These are phyloP conservation scores for Calonectria naviculata DNA, from an alignment of 2,329 filamentous ascomycete species.

Conservation along the genomic window DNA sequence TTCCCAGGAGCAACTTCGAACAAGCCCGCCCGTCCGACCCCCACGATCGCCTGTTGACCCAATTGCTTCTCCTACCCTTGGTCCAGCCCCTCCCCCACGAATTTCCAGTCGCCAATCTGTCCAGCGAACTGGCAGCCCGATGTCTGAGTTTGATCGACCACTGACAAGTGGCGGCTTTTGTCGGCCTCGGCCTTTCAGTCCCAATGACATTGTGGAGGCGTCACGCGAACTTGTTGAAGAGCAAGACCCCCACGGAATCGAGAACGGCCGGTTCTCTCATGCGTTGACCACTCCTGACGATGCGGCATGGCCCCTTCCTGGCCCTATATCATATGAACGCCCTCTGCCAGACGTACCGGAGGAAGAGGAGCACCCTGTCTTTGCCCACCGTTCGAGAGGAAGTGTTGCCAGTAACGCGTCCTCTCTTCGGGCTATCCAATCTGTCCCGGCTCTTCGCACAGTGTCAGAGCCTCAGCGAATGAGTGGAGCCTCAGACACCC, in stretches of 20 bases:
- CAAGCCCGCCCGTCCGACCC: constrained; percentile 58
- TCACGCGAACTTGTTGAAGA: constrained; percentile 28
- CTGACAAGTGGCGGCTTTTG: constrained; percentile 58
- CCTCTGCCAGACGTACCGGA: constrained; percentile 70
- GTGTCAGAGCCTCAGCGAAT: constrained; percentile 51
- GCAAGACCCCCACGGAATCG: constrained; percentile 13
- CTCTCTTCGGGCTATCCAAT: constrained; percentile 66
- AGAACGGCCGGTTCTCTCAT: constrained; percentile 45
- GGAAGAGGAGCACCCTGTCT: constrained; percentile 65
- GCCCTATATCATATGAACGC: constrained; percentile 49
- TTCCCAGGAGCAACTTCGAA: constrained; percentile 62
- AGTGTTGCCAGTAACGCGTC: constrained; percentile 61
- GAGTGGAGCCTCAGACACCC: constrained; percentile 64
- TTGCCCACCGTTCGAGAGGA: constrained; percentile 51
- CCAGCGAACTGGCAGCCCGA: constrained; percentile 55
- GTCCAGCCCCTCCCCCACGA: constrained; percentile 62
- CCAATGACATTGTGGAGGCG: constrained; percentile 32
- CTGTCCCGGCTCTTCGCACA: constrained; percentile 65
- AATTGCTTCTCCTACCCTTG: constrained; percentile 42
- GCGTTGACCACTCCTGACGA: constrained; percentile 56
- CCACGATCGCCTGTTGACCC: constrained; percentile 46
- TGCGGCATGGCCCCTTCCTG: constrained; percentile 54
- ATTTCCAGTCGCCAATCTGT: constrained; percentile 65
- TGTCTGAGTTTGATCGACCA: constrained; percentile 53
- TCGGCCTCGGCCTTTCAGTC: constrained; percentile 55